A percentile compares a stretch with the other conserved stretches of the same genome.
These are phyloP conservation scores for Cordyceps cicadae DNA, from an alignment of 2,329 filamentous ascomycete species.

Conservation along the genomic window DNA sequence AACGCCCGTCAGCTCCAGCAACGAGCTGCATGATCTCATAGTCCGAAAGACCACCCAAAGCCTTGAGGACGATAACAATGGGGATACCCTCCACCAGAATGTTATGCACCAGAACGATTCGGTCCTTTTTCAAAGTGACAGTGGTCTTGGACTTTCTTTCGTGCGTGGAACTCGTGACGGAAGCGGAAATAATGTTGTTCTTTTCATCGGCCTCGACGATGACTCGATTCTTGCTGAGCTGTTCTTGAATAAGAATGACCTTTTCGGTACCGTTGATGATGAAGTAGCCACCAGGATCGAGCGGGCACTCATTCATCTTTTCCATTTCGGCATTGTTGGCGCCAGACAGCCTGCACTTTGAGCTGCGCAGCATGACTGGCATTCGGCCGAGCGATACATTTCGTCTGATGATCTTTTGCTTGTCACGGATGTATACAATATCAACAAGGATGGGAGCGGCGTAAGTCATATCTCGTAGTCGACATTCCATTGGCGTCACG, in stretches of 20 bases:
- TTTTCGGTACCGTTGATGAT: slow-evolving; percentile 97
- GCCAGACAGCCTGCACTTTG: slow-evolving; percentile 77
- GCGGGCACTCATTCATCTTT: slow-evolving; percentile 83
- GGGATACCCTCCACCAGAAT: slow-evolving; percentile 90
- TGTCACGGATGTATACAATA: slow-evolving; percentile 79
- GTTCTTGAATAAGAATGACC: slow-evolving; percentile 96
- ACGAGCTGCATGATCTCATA: slow-evolving; percentile 91
- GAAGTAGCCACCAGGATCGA: slow-evolving; percentile 96
- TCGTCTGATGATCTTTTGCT: slow-evolving; percentile 63
- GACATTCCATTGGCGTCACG: slow-evolving; percentile 93
- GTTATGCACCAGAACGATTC: slow-evolving; percentile 85
- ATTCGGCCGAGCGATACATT: slow-evolving; percentile 80
- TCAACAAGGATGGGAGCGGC: slow-evolving; percentile 90
- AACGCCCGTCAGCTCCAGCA: slow-evolving; percentile 74
- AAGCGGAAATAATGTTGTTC: slow-evolving; percentile 89
- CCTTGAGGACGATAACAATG: slow-evolving; percentile 86
- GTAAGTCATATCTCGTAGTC: slow-evolving; percentile 95
- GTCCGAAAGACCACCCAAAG: slow-evolving; percentile 86
- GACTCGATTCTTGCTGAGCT: slow-evolving; percentile 97
- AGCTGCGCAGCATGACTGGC: slow-evolving; percentile 95
- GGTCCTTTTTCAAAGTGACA: slow-evolving; percentile 86
- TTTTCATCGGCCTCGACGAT: slow-evolving; percentile 91
- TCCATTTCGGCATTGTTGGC: slow-evolving; percentile 87
- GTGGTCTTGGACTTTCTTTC: slow-evolving; percentile 98
- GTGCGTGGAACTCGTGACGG: slow-evolving; percentile 94